phyloP scores from a whole-genome alignment of 1,139 yeast species.

The Yamadazyma pseudoaaseri region DNA sequence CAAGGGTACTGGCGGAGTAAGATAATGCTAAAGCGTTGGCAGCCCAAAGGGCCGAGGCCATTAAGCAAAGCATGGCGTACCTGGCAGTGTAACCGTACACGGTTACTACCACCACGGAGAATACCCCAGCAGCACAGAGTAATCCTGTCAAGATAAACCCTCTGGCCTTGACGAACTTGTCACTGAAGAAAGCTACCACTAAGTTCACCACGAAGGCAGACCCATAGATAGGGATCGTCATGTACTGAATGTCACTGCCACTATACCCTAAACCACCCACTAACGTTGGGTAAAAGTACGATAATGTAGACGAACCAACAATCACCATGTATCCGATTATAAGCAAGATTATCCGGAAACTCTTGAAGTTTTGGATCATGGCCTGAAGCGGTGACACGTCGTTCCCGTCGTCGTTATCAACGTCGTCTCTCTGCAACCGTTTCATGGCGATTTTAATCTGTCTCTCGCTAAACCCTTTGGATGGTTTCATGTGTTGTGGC shows the following conservation, averaged over 20 bases:
- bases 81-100: conserved; percentile 8
- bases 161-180: conserved; percentile 8
- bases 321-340: conserved; percentile 13
- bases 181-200: conserved; percentile 11
- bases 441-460: conserved; percentile 8
- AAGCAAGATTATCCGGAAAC: conserved; percentile 9
- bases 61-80: conserved; percentile 14
- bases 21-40: conserved; percentile 14
- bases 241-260: conserved; percentile 9
- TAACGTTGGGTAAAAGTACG: conserved; percentile 12
- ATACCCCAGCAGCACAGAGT: conserved; percentile 9
- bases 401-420: conserved; percentile 10
- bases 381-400: conserved; percentile 7
- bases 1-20: conserved; percentile 11
- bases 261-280: conserved; percentile 10
- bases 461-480: conserved; percentile 9
- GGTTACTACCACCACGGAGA: conserved; percentile 9
- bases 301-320: conserved; percentile 13
- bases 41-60: conserved; percentile 13
- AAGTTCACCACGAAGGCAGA: conserved; percentile 41
- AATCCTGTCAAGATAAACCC: conserved; percentile 9
- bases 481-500: conserved; percentile 13
- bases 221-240: conserved; percentile 56
- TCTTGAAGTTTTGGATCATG: conserved; percentile 6
- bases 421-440: conserved; percentile 9